Base-by-base conservation (phyloP, 2,329 filamentous ascomycete genomes). In the Lecanicillium sp. region DNA sequence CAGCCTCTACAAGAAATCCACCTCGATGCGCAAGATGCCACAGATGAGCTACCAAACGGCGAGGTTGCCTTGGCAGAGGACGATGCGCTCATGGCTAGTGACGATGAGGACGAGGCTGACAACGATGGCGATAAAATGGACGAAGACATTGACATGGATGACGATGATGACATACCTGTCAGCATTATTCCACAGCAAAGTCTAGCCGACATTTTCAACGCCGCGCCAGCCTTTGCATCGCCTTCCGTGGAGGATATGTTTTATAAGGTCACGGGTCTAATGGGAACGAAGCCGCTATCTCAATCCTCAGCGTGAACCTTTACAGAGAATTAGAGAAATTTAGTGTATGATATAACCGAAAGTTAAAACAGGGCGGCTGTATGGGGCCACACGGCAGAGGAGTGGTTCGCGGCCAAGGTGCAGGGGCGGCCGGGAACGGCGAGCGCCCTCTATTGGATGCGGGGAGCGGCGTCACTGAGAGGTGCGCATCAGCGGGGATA, bases 181-280 rank as follows among this genome's bases (percentile, higher is more conserved):
- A 72, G 73, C 6, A 75, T 87, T 14, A 73, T 88, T 14, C 67
- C 78, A 30, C 75, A 80, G 35, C 80, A 88, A 52, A 74, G 77
- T 46, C 62, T 89, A 38, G 71, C 81, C 5, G 71, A 78, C 36
- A 73, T 89, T 28, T 87, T 89, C 46, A 80, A 87, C 45, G 68
- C 71, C 12, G 77, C 77, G 3, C 78, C 80, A 3, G 73, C 79
- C 4, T 83, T 83, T 52, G 79, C 81, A 1, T 71, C 83, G 51
- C 79, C 81, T 16, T 76, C 82, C 9, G 74, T 89, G 16, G 78
- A 83, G 57, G 83, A 87, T 45, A 73, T 86, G 63, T 88, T 89
- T 54, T 78, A 82, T 57, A 76, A 79, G 57, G 79, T 90, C 29
- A 73, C 82, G 11, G 74, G 53, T 33, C 50, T 63, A 9, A 78